Conservation (phyloP, 305 asterid species). For the Caryopteris hybrid region DNA sequence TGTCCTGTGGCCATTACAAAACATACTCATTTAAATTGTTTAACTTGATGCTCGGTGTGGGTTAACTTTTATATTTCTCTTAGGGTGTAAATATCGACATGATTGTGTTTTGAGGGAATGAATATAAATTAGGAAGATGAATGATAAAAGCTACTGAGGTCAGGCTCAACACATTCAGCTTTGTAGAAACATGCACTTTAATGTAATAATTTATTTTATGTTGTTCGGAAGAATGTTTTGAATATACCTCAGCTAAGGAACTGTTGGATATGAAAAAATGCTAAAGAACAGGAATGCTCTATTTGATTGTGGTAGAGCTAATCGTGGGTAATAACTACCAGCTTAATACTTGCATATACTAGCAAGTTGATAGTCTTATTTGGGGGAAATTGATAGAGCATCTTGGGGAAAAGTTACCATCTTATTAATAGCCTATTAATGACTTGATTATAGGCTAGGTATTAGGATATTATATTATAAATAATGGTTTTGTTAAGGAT, state of each 20-base stretch:
- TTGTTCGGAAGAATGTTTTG: not conserved
- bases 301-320: not conserved
- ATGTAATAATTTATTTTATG: not conserved
- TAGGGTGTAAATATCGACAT: not conserved
- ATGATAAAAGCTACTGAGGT: not conserved
- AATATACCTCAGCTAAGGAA: not conserved
- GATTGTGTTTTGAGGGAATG: not conserved
- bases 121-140: not conserved
- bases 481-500: too few species aligned
- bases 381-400: too few species aligned
- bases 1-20: not conserved
- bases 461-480: too few species aligned
- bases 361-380: too few species aligned
- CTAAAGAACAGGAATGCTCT: not conserved
- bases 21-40: not conserved
- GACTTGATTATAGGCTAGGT: too few species aligned
- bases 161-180: not conserved
- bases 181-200: not conserved
- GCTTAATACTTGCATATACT: too few species aligned
- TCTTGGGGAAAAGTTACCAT: too few species aligned
- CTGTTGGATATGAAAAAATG: not conserved
- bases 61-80: not conserved
- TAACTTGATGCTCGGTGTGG: too few species aligned
- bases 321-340: too few species aligned
- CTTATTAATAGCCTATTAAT: too few species aligned